A percentile compares a stretch with the other conserved stretches of the same genome.
Evolutionary conservation across 2,329 filamentous ascomycete species (phyloP).

Genomic region (Ophiocordyceps robertsii): DNA sequence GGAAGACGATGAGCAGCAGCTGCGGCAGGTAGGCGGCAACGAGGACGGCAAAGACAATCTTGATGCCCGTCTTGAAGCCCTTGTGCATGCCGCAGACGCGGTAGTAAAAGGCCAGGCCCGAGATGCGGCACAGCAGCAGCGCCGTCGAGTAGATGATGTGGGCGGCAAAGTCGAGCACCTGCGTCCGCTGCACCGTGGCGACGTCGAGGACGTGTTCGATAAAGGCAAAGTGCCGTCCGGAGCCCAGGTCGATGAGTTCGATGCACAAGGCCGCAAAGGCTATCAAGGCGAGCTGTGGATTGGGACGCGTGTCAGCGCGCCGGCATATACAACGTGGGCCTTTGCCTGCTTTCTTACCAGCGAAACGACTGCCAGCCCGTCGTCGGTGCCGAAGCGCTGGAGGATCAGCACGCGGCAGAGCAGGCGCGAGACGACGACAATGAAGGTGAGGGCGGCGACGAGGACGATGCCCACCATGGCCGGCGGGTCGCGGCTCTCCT

Average conservation of each 20-base stretch:
- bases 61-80: constrained; percentile 21
- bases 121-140: constrained; percentile 34
- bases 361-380: constrained; percentile 20
- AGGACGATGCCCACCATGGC: constrained; percentile 26
- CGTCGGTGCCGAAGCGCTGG: constrained; percentile 23
- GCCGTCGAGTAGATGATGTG: constrained; percentile 38
- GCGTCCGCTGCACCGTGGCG: constrained; percentile 24
- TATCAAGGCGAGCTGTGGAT: constrained; percentile 20
- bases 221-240: constrained; percentile 30
- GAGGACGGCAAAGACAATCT: constrained; percentile 20
- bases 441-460: constrained; percentile 18
- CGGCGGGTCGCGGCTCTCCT: constrained; percentile 20
- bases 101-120: constrained; percentile 37
- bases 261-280: constrained; percentile 28
- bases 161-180: constrained; percentile 34
- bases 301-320: no score
- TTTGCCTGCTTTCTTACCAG: constrained; percentile 15
- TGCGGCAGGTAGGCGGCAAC: constrained; percentile 31
- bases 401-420: constrained; percentile 21
- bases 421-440: constrained; percentile 20
- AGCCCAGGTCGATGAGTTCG: constrained; percentile 31
- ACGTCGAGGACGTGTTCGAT: constrained; percentile 32
- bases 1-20: constrained; percentile 35
- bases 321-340: no score
- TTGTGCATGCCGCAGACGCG: constrained; percentile 27